Conservation (phyloP, 805 yeast genomes). For the Komagataella kurtzmanii region DNA sequence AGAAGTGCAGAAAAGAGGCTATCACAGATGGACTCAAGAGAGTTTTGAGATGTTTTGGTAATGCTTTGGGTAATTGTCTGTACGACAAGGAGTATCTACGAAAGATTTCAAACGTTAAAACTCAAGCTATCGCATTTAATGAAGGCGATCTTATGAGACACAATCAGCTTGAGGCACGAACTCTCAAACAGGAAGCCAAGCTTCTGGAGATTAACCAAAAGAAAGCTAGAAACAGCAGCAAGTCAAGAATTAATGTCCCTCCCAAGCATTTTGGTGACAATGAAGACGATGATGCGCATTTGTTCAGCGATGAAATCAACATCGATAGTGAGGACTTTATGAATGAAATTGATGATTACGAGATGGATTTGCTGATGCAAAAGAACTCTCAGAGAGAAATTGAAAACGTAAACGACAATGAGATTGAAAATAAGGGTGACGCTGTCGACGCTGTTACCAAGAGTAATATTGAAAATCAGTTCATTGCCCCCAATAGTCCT, state of each 20-base stretch:
- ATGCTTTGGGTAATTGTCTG: slow-evolving; percentile 71
- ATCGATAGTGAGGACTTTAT: slow-evolving; percentile 4
- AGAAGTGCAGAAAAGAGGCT: slow-evolving; percentile 75
- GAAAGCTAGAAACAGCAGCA: slow-evolving; percentile 1
- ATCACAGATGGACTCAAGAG: slow-evolving; percentile 76
- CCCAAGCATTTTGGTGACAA: slow-evolving; percentile 3
- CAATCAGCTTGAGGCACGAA: slow-evolving; percentile 5
- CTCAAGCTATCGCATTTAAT: slow-evolving; percentile 15
- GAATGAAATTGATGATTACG: slow-evolving; percentile 17
- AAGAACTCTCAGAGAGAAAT: not conserved
- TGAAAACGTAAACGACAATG: not conserved
- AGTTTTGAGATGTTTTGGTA: slow-evolving; percentile 69
- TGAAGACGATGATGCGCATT: slow-evolving; percentile 33
- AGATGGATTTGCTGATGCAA: slow-evolving; percentile 7
- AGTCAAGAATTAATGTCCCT: not conserved
- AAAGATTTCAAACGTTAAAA: slow-evolving; percentile 29
- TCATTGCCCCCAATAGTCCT: slow-evolving; percentile 1
- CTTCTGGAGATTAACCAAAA: slow-evolving; percentile 1
- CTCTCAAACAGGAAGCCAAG: not conserved
- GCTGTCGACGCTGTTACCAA: not conserved
- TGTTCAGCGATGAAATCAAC: slow-evolving; percentile 31
- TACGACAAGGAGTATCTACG: slow-evolving; percentile 59
- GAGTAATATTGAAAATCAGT: not conserved
- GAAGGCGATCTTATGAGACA: slow-evolving; percentile 18
- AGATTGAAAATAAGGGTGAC: not conserved